Evolutionary conservation across 2,329 filamentous ascomycete genomes (phyloP).

Genomic region (Dendrostoma leiphaemia): DNA sequence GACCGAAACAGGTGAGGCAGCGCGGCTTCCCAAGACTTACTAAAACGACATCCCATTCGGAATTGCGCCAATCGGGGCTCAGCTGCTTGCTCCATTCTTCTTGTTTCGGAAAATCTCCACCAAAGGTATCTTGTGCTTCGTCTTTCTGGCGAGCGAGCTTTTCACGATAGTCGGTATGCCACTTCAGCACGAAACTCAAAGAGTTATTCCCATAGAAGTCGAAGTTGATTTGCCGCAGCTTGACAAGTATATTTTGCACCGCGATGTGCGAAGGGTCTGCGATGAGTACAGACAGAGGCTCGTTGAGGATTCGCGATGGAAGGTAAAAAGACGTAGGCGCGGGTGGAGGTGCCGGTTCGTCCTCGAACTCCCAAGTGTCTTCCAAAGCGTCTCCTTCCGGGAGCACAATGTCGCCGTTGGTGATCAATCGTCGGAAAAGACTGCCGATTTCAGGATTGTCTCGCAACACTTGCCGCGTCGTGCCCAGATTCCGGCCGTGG

Average conservation of each 20-base stretch:
- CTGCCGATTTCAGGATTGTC: background rate
- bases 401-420: background rate
- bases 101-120: no score
- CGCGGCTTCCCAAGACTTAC: no score
- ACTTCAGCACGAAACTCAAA: background rate
- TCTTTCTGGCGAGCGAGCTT: no score
- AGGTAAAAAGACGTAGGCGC: no score
- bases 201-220: background rate
- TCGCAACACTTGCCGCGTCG: background rate
- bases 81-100: no score
- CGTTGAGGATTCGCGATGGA: no score
- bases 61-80: no score
- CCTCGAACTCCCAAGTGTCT: background rate
- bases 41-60: no score
- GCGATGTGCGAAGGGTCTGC: background rate
- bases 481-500: background rate
- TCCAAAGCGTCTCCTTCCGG: background rate
- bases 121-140: no score
- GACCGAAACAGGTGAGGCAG: no score
- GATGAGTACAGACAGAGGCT: no score
- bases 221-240: background rate
- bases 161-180: background rate
- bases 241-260: background rate
- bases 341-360: no score
- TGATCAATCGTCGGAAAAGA: background rate